A percentile compares a stretch with the other conserved stretches of the same genome.
Evolutionary conservation across 2,329 filamentous ascomycete genomes (phyloP).

Genomic region (Cladosporium phlei): DNA sequence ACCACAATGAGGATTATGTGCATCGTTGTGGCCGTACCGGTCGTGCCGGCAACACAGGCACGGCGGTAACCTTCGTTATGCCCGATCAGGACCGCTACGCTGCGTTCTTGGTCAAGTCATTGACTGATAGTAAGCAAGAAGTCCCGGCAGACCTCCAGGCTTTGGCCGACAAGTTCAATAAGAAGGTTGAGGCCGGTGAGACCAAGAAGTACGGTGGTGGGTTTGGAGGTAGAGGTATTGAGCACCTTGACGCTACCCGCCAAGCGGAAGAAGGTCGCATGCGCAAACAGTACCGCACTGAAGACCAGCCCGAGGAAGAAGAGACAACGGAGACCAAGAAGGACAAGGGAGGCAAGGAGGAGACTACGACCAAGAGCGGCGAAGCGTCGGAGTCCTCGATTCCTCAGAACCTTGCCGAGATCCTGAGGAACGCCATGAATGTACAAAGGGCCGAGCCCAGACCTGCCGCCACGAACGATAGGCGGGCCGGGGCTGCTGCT

Average conservation of each 20-base stretch:
- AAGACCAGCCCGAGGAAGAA: constrained; percentile 74
- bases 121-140: constrained; percentile 84
- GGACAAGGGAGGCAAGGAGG: constrained; percentile 19
- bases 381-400: constrained; percentile 3
- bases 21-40: constrained; percentile 91
- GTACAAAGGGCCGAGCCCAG: constrained; percentile 63
- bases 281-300: constrained; percentile 75
- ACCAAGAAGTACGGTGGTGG: constrained; percentile 78
- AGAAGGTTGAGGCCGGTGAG: constrained; percentile 89
- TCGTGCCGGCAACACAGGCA: constrained; percentile 88
- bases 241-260: constrained; percentile 84
- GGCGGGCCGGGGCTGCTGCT: constrained; percentile 37
- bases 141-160: constrained; percentile 66
- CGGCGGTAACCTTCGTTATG: constrained; percentile 89
- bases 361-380: constrained; percentile 4
- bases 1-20: constrained; percentile 94
- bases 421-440: constrained; percentile 63
- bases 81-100: constrained; percentile 89
- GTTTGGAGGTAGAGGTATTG: constrained; percentile 91
- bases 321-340: constrained; percentile 60
- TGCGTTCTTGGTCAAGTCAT: constrained; percentile 79
- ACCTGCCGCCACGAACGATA: constrained; percentile 46
- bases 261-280: constrained; percentile 82
- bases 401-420: constrained; percentile 19
- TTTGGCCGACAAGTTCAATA: constrained; percentile 64